phyloP scores from a whole-genome alignment of 257 asterid species.

The Solanum medicagineum region DNA sequence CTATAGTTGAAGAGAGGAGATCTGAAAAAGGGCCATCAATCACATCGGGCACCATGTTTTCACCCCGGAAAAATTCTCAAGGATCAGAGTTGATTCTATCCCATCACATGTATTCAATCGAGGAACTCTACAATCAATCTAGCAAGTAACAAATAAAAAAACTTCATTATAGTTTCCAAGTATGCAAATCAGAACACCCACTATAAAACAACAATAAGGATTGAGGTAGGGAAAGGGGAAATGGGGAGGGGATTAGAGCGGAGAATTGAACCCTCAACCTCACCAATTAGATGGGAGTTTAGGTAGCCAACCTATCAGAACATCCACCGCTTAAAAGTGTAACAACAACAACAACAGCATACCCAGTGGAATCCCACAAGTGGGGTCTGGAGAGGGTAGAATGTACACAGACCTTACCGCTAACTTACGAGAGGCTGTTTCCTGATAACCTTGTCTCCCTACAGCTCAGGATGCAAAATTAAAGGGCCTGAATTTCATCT shows the following conservation, averaged over 20 bases:
- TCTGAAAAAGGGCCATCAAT: conserved; percentile 8
- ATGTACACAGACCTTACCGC: too few relatives aligned
- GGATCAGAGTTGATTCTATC: background rate
- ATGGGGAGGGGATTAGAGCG: background rate
- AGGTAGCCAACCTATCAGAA: background rate
- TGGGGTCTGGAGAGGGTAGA: too few relatives aligned
- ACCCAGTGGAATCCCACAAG: too few relatives aligned
- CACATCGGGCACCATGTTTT: conserved; percentile 27
- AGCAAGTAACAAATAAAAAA: background rate
- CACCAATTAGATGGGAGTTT: too few relatives aligned
- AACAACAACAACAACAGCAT: too few relatives aligned
- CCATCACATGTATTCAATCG: background rate
- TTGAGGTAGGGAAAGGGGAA: background rate
- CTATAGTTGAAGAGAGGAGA: conserved; percentile 16
- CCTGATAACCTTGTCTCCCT: too few relatives aligned
- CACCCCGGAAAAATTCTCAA: background rate
- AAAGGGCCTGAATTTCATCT: background rate
- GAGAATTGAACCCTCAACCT: background rate
- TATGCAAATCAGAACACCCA: background rate
- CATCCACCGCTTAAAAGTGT: background rate
- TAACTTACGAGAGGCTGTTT: too few relatives aligned
- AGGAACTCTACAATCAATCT: background rate
- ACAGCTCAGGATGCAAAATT: background rate
- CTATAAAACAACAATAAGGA: background rate
- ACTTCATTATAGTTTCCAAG: background rate